phyloP scores from a whole-genome alignment of 345 rosid genomes.

The Zanthoxylum bungeanum region DNA sequence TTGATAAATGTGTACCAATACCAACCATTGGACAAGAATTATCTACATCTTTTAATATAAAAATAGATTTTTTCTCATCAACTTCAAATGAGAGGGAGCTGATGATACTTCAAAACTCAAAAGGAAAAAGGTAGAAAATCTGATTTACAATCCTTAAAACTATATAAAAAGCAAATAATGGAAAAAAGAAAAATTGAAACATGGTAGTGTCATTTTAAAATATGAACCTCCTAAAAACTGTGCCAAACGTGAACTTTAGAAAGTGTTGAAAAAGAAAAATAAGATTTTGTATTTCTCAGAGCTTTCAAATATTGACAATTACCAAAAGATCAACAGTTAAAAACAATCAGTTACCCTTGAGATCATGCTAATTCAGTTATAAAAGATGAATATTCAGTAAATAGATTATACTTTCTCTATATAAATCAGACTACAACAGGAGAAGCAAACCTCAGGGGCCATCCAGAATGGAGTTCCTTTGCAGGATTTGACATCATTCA shows the following conservation, averaged over 20 bases:
- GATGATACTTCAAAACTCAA: background rate
- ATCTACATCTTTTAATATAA: too few relatives aligned
- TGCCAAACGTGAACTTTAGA: too few relatives aligned
- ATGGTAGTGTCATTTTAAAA: background rate
- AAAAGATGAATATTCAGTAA: background rate
- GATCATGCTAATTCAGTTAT: background rate
- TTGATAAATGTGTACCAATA: background rate
- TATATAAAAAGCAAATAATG: background rate
- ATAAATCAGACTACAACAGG: conserved; percentile 10
- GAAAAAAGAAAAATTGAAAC: background rate
- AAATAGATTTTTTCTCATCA: too few relatives aligned
- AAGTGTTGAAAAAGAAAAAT: too few relatives aligned
- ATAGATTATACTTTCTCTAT: background rate
- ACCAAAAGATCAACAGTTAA: background rate
- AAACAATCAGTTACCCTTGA: background rate
- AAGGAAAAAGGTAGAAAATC: background rate
- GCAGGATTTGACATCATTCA: conserved; percentile 75
- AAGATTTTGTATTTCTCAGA: background rate
- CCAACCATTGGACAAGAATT: background rate
- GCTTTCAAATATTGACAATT: background rate
- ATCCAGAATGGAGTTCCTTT: conserved; percentile 91
- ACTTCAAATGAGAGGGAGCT: too few relatives aligned
- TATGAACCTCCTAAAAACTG: background rate
- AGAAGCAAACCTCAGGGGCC: conserved; percentile 90
- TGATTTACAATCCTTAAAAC: too few relatives aligned